These are phyloP conservation scores for Lodderomyces beijingensis DNA, from an alignment of 1,139 yeast genomes.

Conservation along the genomic window DNA sequence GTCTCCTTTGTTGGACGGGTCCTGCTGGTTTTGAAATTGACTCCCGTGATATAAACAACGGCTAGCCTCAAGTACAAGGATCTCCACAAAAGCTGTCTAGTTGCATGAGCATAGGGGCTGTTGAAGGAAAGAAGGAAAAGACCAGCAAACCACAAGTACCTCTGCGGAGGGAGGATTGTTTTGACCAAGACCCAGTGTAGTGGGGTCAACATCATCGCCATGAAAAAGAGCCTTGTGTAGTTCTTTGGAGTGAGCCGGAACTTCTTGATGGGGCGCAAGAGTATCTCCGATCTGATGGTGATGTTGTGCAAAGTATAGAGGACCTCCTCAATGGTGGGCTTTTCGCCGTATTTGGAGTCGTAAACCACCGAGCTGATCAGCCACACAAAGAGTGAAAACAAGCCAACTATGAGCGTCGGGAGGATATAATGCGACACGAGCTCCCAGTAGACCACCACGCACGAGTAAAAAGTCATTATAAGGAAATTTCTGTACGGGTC, in stretches of 20 bases:
- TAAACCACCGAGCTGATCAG: conserved; percentile 37
- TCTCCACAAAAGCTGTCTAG: conserved; percentile 52
- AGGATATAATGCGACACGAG: conserved; percentile 29
- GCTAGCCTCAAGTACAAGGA: conserved; percentile 42
- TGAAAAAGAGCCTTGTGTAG: conserved; percentile 28
- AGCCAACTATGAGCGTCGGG: conserved; percentile 34
- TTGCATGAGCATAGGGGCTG: conserved; percentile 50
- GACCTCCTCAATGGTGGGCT: conserved; percentile 57
- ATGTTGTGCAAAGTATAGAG: conserved; percentile 49
- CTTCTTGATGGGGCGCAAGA: conserved; percentile 39
- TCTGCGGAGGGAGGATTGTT: conserved; percentile 32
- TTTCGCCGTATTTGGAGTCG: conserved; percentile 41
- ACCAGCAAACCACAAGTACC: conserved; percentile 34
- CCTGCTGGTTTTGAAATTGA: conserved; percentile 28
- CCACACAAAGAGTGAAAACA: conserved; percentile 44
- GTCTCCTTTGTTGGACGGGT: conserved; percentile 14
- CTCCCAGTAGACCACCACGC: conserved; percentile 45
- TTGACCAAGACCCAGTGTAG: conserved; percentile 37
- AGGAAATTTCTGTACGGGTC: conserved; percentile 48
- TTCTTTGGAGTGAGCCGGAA: conserved; percentile 24
- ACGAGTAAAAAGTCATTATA: conserved; percentile 35
- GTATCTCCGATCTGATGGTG: conserved; percentile 40
- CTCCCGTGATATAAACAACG: conserved; percentile 44
- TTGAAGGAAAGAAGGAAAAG: conserved; percentile 45
- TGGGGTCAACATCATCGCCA: conserved; percentile 42